These are phyloP conservation scores for Fistulinella prunicolor DNA, from an alignment of 768 basidiomycete species.

Conservation along the genomic window DNA sequence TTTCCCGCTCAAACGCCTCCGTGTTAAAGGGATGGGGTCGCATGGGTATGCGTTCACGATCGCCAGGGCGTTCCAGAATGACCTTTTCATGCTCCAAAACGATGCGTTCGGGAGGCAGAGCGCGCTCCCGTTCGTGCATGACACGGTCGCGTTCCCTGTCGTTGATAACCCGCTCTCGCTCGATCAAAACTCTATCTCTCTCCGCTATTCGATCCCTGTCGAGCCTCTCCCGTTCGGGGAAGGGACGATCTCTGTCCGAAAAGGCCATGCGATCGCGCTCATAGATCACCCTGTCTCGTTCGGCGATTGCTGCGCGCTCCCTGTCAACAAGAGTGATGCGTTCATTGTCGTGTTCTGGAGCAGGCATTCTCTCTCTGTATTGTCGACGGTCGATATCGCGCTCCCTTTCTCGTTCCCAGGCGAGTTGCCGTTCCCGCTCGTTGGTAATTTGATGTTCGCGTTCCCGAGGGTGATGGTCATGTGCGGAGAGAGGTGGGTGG, in stretches of 20 bases:
- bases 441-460: conserved; percentile 20
- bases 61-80: conserved; percentile 19
- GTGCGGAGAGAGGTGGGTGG: conserved; percentile 17
- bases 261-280: conserved; percentile 25
- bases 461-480: conserved; percentile 24
- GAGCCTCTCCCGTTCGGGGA: conserved; percentile 21
- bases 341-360: conserved; percentile 24
- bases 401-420: conserved; percentile 27
- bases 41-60: conserved; percentile 25
- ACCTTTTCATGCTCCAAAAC: conserved; percentile 22
- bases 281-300: conserved; percentile 20
- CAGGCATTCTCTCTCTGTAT: conserved; percentile 22
- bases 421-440: conserved; percentile 26
- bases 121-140: conserved; percentile 25
- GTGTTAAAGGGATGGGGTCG: conserved; percentile 20
- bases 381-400: conserved; percentile 28
- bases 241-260: conserved; percentile 21
- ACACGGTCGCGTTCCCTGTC: conserved; percentile 27
- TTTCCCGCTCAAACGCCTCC: conserved; percentile 32
- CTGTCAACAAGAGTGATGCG: conserved; percentile 17
- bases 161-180: conserved; percentile 23
- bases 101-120: conserved; percentile 15
- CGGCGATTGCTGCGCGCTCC: conserved; percentile 21
- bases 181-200: conserved; percentile 20
- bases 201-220: conserved; percentile 23